phyloP scores from a whole-genome alignment of 2,329 filamentous ascomycete species.

The Ophiostoma quercus region DNA sequence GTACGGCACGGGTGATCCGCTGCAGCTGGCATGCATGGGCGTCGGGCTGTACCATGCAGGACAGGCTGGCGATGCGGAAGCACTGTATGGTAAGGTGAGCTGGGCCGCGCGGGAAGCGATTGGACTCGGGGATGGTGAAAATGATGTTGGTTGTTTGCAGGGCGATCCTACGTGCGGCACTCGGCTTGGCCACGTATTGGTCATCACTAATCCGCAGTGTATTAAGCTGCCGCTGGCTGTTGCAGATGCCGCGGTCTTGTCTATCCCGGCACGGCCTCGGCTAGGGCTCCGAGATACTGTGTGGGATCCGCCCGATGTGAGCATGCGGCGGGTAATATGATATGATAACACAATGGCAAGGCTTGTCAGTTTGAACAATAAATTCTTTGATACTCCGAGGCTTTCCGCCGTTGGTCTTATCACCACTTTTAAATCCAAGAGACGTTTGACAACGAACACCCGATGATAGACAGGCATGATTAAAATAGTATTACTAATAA shows the following conservation, averaged over 20 bases:
- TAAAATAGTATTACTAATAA: not conserved
- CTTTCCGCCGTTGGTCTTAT: not conserved
- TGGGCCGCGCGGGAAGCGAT: slow-evolving; percentile 36
- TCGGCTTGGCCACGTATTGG: slow-evolving; percentile 25
- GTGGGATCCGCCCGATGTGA: slow-evolving; percentile 37
- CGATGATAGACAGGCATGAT: not conserved
- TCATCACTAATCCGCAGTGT: slow-evolving; percentile 30
- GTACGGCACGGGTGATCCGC: slow-evolving; percentile 60
- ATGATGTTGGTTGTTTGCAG: not conserved
- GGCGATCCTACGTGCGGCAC: not conserved
- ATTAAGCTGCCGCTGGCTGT: slow-evolving; percentile 27
- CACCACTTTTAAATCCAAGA: not conserved
- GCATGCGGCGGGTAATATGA: not conserved
- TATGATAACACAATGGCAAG: not conserved
- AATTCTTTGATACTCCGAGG: not conserved
- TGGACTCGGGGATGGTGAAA: slow-evolving; percentile 28
- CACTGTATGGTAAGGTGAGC: slow-evolving; percentile 46
- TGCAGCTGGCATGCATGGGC: slow-evolving; percentile 56
- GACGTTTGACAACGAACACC: not conserved
- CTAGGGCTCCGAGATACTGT: slow-evolving; percentile 36
- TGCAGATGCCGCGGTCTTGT: slow-evolving; percentile 16
- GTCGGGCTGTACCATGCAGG: slow-evolving; percentile 65
- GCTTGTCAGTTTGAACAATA: not conserved
- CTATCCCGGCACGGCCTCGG: slow-evolving; percentile 31
- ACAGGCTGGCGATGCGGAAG: slow-evolving; percentile 51